Evolutionary conservation across 345 rosid species (phyloP).

Genomic region (Hypericum androsaemum): DNA sequence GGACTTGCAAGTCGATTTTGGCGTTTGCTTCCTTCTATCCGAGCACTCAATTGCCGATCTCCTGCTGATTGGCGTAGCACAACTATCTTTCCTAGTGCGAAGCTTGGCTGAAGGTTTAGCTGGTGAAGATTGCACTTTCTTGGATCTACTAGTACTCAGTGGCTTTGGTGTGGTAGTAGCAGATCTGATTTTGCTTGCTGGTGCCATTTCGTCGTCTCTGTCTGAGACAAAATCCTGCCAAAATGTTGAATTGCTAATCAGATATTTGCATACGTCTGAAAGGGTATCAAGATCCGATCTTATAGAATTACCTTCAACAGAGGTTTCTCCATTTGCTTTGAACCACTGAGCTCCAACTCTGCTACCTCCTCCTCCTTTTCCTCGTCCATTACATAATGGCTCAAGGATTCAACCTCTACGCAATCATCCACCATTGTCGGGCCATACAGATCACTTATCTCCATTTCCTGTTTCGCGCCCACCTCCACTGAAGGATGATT

Average conservation of each 20-base stretch:
- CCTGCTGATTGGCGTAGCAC: conserved; percentile 31
- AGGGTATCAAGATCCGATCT: no score
- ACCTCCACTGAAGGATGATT: background rate
- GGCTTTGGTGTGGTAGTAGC: conserved; percentile 22
- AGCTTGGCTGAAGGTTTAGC: conserved; percentile 21
- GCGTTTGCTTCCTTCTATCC: conserved; percentile 22
- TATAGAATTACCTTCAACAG: background rate
- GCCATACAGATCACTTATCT: background rate
- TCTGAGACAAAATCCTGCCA: conserved; percentile 3
- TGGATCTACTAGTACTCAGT: conserved; percentile 22
- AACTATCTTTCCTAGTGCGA: background rate
- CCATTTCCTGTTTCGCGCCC: conserved; percentile 12
- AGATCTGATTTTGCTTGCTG: conserved; percentile 31
- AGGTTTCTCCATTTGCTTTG: background rate
- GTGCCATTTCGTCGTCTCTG: conserved; percentile 12
- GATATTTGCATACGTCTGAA: background rate
- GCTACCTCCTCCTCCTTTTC: background rate
- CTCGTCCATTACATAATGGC: background rate
- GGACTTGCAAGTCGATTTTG: conserved; percentile 37
- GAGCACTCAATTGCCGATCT: conserved; percentile 10
- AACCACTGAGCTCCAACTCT: background rate
- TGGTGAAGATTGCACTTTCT: conserved; percentile 14
- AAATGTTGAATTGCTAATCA: background rate
- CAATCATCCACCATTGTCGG: background rate
- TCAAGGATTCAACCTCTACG: background rate